phyloP scores from a whole-genome alignment of 1,284 basidiomycete genomes.

The Ceratobasidium theobromae region DNA sequence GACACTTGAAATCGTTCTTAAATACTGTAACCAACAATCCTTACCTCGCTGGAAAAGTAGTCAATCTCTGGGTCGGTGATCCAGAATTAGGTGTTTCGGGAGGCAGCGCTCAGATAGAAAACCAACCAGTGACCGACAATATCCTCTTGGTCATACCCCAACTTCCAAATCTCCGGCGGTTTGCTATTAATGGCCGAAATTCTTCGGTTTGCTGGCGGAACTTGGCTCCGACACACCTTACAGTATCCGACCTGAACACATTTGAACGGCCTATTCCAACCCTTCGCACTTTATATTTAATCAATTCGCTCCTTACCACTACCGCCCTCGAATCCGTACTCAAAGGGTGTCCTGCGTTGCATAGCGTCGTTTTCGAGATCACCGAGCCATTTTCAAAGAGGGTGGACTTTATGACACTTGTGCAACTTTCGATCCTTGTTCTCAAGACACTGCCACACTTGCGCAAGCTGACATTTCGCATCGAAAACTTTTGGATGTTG shows the following conservation, averaged over 20 bases:
- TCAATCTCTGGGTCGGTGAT: slow-evolving; percentile 23
- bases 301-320: slow-evolving; percentile 3
- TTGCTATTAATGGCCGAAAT: slow-evolving; percentile 17
- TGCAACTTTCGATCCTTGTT: slow-evolving; percentile 1
- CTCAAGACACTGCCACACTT: slow-evolving; percentile 11
- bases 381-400: background rate
- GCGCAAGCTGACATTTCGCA: slow-evolving; percentile 28
- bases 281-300: slow-evolving; percentile 9
- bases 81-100: background rate
- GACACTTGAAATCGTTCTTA: background rate
- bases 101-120: background rate
- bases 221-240: slow-evolving; percentile 1
- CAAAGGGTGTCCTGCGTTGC: slow-evolving; percentile 5
- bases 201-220: background rate
- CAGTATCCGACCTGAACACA: background rate
- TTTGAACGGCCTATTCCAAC: slow-evolving; percentile 1
- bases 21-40: background rate
- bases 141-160: background rate
- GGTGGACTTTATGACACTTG: slow-evolving; percentile 1
- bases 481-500: slow-evolving; percentile 28
- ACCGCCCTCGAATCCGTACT: background rate
- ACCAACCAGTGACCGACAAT: background rate
- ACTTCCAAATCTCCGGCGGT: slow-evolving; percentile 15
- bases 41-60: background rate
- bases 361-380: slow-evolving; percentile 20